Conservation (phyloP, 176 grass and related monocot species). For the Hsuehochloa calcarea region DNA sequence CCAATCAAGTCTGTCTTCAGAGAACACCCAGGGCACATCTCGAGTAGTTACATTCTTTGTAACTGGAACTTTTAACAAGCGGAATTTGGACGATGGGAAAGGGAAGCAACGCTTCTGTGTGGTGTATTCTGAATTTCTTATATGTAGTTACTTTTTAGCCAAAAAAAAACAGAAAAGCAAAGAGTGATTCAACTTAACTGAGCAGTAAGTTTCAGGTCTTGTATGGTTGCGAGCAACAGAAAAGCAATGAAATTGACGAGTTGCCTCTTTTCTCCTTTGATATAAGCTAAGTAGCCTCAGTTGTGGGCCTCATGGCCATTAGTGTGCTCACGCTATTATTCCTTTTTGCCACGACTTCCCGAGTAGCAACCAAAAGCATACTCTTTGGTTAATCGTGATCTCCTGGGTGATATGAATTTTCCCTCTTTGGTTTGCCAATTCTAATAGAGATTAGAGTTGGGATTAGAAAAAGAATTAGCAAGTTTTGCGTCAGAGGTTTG, state of each 20-base stretch:
- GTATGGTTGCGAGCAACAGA: not conserved
- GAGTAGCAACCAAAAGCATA: no score
- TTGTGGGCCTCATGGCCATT: not conserved
- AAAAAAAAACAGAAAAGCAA: not conserved
- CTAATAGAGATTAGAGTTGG: no score
- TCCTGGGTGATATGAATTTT: no score
- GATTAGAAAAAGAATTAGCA: no score
- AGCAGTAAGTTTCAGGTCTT: not conserved
- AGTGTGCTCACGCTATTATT: no score
- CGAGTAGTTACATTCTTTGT: conserved; percentile 43
- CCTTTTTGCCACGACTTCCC: not conserved
- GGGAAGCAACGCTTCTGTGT: not conserved
- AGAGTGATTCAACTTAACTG: not conserved
- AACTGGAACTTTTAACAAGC: conserved; percentile 2
- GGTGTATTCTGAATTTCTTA: not conserved
- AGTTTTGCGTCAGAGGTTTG: no score
- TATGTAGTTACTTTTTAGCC: not conserved
- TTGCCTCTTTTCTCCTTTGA: not conserved
- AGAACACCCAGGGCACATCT: not conserved
- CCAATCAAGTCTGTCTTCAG: not conserved
- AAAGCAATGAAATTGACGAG: no score
- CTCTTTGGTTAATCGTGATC: no score
- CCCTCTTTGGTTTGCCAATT: no score
- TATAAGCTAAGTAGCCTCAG: not conserved
- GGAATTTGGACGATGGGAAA: not conserved